Evolutionary conservation across 306 rosid species (phyloP), one percentile per base, ranked within the genome.

Genomic region (Quercus aquifolioides): DNA sequence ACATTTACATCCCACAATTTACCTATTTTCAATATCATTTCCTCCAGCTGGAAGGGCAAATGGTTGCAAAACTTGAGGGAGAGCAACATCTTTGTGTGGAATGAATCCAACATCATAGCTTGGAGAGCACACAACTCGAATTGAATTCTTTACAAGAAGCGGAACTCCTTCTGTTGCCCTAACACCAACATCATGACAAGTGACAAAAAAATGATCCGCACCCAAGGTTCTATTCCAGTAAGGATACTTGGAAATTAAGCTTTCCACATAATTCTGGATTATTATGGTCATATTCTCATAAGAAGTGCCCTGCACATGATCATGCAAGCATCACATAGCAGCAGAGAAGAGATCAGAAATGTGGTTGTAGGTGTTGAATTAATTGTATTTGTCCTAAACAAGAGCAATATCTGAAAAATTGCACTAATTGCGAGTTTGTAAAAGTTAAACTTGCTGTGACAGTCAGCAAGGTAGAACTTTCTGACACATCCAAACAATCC

Each of bases 211-310:
- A 67, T 95, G 99, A 86, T 95, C 99, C 19, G 96, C 93, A 26
- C 99, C 99, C 89, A 95, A 85, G 75, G 99, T 95, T 87, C 96
- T 82, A 83, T 95, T 95, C 99, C 99, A 95, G 88, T 95, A 95
- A 71, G 99, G 99, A 89, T 93, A 95, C 86, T 95, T 95, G 87
- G 86, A 73, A 25, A 93, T 95, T 83, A 95, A 90, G 82, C 93
- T 41, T 81, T 90, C 96, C 86, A 95, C 93, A 70, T 95, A 95
- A 79, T 90, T 85, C 82, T 86, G 96, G 72, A 93, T 97, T 79
- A 95, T 92, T 43, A 93, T 80, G 8, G 99, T 95, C 99, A 95
- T 95, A 80, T 95, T 91, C 35, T 91, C 98, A 80, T 95, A 95
- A 68, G 94, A 81, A 35, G 99, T 93, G 10, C 94, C 98, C 99